These are phyloP conservation scores for Polygonum aviculare DNA, from an alignment of 148 eudicot genomes.

Conservation along the genomic window DNA sequence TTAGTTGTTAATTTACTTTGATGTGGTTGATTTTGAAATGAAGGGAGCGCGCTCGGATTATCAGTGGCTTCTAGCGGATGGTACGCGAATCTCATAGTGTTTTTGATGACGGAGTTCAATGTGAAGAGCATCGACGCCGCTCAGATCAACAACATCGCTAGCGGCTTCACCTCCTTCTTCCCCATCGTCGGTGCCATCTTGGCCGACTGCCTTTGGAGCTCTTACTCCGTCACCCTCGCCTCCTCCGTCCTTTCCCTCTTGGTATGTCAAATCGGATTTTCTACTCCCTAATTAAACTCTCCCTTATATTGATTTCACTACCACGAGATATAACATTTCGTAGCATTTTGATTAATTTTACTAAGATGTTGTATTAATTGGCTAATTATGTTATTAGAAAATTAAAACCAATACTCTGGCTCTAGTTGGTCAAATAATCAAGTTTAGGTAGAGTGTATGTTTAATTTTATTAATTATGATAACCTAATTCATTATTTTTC, in stretches of 20 bases:
- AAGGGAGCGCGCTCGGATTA: constrained; percentile 37
- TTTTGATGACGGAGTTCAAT: constrained; percentile 37
- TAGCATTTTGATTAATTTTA: too few species aligned
- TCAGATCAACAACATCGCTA: constrained; percentile 34
- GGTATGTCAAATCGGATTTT: constrained; percentile 15
- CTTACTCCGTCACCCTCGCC: constrained; percentile 30
- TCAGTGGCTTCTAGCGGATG: constrained; percentile 37
- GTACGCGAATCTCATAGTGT: constrained; percentile 37
- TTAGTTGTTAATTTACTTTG: background rate
- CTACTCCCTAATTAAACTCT: too few species aligned
- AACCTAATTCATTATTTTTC: background rate
- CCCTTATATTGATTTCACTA: too few species aligned
- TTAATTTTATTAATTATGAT: too few species aligned
- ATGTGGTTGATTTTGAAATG: background rate
- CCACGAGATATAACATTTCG: too few species aligned
- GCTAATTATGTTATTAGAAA: background rate
- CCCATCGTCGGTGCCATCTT: constrained; percentile 52
- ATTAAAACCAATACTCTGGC: background rate
- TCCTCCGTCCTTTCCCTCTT: constrained; percentile 34
- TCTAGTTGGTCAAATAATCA: background rate
- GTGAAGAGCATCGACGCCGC: constrained; percentile 41
- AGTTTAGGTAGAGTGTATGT: too few species aligned
- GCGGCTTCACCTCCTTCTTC: constrained; percentile 33
- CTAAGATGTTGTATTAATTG: too few species aligned
- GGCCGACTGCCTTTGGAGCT: constrained; percentile 41